Evolutionary conservation across 2,329 filamentous ascomycete species (phyloP).

Genomic region (Clarireedia homoeocarpa): DNA sequence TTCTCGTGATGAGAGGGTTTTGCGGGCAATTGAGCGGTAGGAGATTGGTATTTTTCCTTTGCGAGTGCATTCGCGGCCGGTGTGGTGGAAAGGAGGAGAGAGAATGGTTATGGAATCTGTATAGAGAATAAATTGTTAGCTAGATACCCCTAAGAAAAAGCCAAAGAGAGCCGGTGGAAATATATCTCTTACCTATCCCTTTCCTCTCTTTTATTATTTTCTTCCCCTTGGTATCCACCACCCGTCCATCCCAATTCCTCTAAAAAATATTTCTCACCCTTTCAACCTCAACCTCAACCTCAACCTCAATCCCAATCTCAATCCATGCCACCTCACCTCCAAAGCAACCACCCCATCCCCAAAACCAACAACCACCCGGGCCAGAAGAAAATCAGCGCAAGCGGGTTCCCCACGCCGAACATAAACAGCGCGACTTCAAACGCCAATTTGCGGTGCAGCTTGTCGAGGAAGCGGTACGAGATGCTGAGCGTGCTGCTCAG

Average conservation of each 20-base stretch:
- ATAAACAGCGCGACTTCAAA: constrained; percentile 26
- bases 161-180: background rate
- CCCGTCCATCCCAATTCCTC: no score
- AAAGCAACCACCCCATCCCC: background rate
- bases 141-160: constrained; percentile 2
- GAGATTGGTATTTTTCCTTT: no score
- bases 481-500: constrained; percentile 12
- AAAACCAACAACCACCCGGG: constrained; percentile 26
- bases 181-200: constrained; percentile 11
- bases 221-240: background rate
- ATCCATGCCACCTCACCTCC: background rate
- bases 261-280: background rate
- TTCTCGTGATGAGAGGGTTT: constrained; percentile 41
- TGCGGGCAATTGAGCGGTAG: no score
- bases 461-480: constrained; percentile 14
- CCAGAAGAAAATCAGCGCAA: constrained; percentile 27
- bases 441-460: constrained; percentile 15
- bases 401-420: constrained; percentile 22
- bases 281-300: background rate
- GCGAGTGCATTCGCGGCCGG: no score
- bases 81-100: no score
- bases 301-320: background rate
- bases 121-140: constrained; percentile 2
- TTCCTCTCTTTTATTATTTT: background rate
- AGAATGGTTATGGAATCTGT: background rate